Evolutionary conservation across 2,329 filamentous ascomycete species (phyloP), one percentile per base, ranked within the genome.

Genomic region (Dactylonectria estremocensis): DNA sequence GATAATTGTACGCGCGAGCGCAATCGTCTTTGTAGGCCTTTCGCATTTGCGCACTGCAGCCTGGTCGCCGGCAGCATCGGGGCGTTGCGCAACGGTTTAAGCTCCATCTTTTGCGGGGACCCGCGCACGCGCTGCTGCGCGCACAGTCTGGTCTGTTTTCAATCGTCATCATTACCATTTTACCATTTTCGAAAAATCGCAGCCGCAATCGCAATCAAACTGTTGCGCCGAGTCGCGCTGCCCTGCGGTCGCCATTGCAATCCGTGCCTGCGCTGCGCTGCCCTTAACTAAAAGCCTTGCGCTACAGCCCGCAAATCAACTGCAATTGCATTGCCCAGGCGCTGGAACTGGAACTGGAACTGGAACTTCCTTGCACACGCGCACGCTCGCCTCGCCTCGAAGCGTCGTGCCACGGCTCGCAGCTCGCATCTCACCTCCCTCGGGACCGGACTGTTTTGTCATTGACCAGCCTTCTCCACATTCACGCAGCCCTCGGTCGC

Each of bases 401-500:
- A 69, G 57, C 45, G 69, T 72, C 67, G 68, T 62, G 53, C 70
- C 16, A n/a, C 3, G n/a, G 14, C 16, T n/a, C n/a, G 16, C 43
- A 16, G 37, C 13, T n/a, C 43, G 58, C 58, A 24, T 24, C 46
- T 46, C 60, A 40, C 57, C 52, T 66, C 63, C 57, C 52, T 66
- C 63, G 57, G 56, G 50, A 55, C 60, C 49, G 63, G 63, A 31
- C 56, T 66, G 37, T 61, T 55, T 60, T 66, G 63, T 66, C 57
- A 61, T 66, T 56, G 57, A 66, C 57, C 63, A 61, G 63, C 73
- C 45, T 74, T 74, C 72, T 73, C 72, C 72, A 74, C 72, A 74
- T 72, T 67, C 72, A 70, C 70, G 65, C 72, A 52, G 57, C 68
- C 72, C 67, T 73, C 72, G 56, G 70, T 74, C 70, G 72, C 72